Percentiles rank a stretch among this genome's conserved stretches.
Conservation (phyloP, 2,329 filamentous ascomycete species). For the Exophiala dermatitidis region DNA sequence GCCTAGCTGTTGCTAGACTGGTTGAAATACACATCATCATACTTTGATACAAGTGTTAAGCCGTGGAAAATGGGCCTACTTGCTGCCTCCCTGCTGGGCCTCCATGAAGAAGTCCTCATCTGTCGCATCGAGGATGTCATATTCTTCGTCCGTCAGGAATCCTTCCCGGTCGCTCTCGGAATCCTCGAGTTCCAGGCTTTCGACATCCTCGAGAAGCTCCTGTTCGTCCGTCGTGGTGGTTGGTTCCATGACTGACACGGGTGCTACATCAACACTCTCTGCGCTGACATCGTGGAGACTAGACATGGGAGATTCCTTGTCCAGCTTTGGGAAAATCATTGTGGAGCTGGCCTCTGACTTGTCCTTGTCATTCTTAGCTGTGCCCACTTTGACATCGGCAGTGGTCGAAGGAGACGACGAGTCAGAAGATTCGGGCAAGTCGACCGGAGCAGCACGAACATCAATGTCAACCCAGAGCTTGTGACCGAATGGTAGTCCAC, state of each 20-base stretch:
- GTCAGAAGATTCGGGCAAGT: conserved; percentile 23
- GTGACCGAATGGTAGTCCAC: conserved; percentile 80
- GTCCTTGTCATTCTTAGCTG: conserved; percentile 32
- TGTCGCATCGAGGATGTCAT: conserved; percentile 91
- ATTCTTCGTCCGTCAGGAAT: conserved; percentile 95
- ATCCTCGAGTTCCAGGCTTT: conserved; percentile 49
- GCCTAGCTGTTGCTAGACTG: not conserved
- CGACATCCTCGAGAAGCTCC: conserved; percentile 52
- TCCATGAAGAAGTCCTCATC: conserved; percentile 72
- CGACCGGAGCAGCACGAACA: conserved; percentile 41
- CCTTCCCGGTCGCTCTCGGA: conserved; percentile 51
- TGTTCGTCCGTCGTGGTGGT: conserved; percentile 44
- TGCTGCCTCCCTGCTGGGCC: conserved; percentile 21
- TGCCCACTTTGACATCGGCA: conserved; percentile 14
- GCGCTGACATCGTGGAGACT: conserved; percentile 63
- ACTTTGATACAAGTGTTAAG: not conserved
- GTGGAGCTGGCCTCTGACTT: conserved; percentile 40
- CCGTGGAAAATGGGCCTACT: conserved; percentile 7
- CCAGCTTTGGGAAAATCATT: conserved; percentile 96
- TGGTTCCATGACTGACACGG: conserved; percentile 30
- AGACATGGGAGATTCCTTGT: conserved; percentile 80
- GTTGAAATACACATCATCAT: not conserved
- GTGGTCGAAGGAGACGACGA: conserved; percentile 3
- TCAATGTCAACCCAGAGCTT: conserved; percentile 90
- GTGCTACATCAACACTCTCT: conserved; percentile 24